phyloP scores from a whole-genome alignment of 345 rosid species.

The Capsella bursapastoris region DNA sequence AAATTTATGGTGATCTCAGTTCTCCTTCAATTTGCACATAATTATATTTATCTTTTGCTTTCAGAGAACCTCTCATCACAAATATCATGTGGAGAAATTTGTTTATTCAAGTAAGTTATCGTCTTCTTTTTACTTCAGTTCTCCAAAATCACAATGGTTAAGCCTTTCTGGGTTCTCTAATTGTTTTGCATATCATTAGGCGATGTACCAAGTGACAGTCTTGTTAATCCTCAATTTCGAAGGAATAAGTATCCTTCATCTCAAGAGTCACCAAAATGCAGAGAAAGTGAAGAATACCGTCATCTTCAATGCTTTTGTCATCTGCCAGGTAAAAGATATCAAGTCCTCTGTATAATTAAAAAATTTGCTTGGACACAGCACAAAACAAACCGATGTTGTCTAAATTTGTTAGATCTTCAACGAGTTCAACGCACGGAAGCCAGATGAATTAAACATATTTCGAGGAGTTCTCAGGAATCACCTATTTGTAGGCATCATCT shows the following conservation, averaged over 20 bases:
- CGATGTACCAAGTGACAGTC: conserved; percentile 76
- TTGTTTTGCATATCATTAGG: conserved; percentile 52
- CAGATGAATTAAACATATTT: conserved; percentile 84
- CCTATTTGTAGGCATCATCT: conserved; percentile 81
- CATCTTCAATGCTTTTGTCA: conserved; percentile 91
- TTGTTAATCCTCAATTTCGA: conserved; percentile 76
- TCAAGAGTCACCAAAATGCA: conserved; percentile 51
- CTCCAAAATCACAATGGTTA: neutral
- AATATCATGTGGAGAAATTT: conserved; percentile 99
- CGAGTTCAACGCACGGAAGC: conserved; percentile 95
- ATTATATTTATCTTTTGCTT: conserved; percentile 3
- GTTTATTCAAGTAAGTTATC: conserved; percentile 69
- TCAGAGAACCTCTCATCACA: conserved; percentile 95
- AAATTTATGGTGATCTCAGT: neutral
- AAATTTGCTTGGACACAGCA: neutral
- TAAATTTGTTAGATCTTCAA: conserved; percentile 64
- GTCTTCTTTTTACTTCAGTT: neutral
- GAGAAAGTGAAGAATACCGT: conserved; percentile 75
- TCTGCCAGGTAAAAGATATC: conserved; percentile 73
- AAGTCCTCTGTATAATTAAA: neutral
- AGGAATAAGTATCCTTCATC: conserved; percentile 64
- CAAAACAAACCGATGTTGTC: neutral
- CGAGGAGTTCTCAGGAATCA: conserved; percentile 70
- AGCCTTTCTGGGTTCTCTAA: conserved; percentile 2
- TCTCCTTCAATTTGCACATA: neutral